Percentiles rank a stretch among this genome's conserved stretches.
Evolutionary conservation across 176 grass and related monocot species (phyloP).

Genomic region (Paspalum notatum): DNA sequence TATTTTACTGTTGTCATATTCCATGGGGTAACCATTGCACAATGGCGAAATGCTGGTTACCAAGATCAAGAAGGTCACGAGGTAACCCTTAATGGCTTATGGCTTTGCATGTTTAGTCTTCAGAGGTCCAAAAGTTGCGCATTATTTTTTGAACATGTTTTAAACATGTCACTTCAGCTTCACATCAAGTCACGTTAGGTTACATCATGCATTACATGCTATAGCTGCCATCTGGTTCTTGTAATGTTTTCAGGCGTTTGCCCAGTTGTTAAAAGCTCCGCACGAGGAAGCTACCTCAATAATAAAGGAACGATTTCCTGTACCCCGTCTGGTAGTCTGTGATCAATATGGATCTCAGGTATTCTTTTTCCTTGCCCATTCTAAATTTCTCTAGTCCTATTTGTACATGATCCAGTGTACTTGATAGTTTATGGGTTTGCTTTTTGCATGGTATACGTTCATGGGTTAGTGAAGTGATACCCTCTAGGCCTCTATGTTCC

Average conservation of each 20-base stretch:
- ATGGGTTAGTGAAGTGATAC: constrained; percentile 20
- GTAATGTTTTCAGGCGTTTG: constrained; percentile 64
- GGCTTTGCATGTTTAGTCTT: constrained; percentile 19
- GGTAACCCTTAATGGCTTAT: constrained; percentile 42
- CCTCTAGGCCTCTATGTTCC: too few species aligned
- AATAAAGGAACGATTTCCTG: constrained; percentile 88
- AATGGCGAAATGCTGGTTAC: constrained; percentile 87
- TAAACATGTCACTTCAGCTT: not conserved
- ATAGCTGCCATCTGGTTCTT: constrained; percentile 16
- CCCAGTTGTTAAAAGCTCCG: constrained; percentile 78
- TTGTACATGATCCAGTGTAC: not conserved
- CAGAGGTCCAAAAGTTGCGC: constrained; percentile 3
- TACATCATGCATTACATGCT: constrained; percentile 17
- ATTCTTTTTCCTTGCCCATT: not conserved
- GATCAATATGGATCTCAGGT: constrained; percentile 97
- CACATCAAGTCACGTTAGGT: not conserved
- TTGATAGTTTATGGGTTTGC: not conserved
- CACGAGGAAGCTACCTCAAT: constrained; percentile 75
- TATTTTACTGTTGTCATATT: constrained; percentile 89
- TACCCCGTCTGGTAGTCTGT: constrained; percentile 84
- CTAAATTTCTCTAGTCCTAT: not conserved
- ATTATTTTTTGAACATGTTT: not conserved
- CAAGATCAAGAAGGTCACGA: constrained; percentile 84
- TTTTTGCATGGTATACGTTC: not conserved
- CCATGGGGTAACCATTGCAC: constrained; percentile 72